Base-by-base conservation (phyloP, 139 green algal genomes). In the Chlorella sp. region DNA sequence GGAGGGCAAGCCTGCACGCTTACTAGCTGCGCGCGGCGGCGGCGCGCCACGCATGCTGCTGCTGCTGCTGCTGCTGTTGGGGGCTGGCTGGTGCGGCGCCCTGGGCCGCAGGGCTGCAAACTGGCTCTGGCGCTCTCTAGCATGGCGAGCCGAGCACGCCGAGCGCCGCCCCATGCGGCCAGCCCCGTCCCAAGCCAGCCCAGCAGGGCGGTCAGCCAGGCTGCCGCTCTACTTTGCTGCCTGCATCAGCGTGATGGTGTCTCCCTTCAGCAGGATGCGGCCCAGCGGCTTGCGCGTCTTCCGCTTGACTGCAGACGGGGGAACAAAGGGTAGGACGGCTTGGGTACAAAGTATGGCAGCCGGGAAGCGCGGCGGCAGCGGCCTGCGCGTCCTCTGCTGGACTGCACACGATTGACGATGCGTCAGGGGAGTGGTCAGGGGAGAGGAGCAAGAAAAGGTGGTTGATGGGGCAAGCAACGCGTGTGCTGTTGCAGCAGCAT, bases 201-300 rank as follows among this genome's bases (percentile, higher is more conserved):
- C 36, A 34, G 40, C 38, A 8, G 69, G 36, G 17, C 36, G 69
- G 36, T 54, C 11, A 11, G 22, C 65, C 11, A 1, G 19, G 67
- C 67, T 22, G 32, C 36, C 26, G 72, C 72, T 43, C 73, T n/a
- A 86, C 72, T 86, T 86, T 28, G 89, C 92, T 40, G 93, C 94
- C 85, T 97, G 93, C 95, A 99, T 98, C 16, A 99, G 92, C 48
- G 97, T 99, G 86, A 99, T 99, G 86, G 95, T 98, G 89, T 99
- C 97, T 5, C 97, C 97, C 88, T 99, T 99, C 13, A 99, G 88
- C 83, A 99, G 76, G 60, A 99, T 98, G 41, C 97, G 90, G 3
- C 94, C 97, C n/a, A 99, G 81, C 20, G 94, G 41, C 84, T 98
- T 99, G 38, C 94, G 87, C 16, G 92, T 98, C 84, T 98, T 95